phyloP scores from a whole-genome alignment of 2,329 filamentous ascomycete genomes.

The Cyanodermella asteris region DNA sequence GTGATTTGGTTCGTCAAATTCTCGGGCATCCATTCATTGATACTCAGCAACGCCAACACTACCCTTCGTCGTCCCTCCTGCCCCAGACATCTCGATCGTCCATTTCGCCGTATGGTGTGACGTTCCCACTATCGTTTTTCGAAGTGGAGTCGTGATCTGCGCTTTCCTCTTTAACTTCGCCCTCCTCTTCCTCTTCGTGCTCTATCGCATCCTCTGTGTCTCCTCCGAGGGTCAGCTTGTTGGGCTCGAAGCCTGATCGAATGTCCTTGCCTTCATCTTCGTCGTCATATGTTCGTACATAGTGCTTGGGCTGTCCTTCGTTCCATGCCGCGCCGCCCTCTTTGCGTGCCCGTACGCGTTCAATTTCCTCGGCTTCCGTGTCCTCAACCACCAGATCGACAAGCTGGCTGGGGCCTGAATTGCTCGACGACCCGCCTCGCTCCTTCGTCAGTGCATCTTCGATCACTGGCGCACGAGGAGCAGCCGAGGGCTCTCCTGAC shows the following conservation, averaged over 20 bases:
- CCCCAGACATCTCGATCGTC: constrained; percentile 5
- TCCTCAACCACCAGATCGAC: constrained; percentile 48
- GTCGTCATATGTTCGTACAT: constrained; percentile 27
- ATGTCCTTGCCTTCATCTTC: constrained; percentile 27
- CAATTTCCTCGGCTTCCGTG: constrained; percentile 35
- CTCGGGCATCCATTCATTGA: no score
- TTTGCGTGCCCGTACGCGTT: constrained; percentile 38
- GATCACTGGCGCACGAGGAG: no score
- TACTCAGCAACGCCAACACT: constrained; percentile 3
- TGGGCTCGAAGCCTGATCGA: constrained; percentile 30
- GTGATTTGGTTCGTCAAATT: no score
- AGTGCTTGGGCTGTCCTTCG: constrained; percentile 30
- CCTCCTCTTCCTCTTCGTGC: constrained; percentile 16
- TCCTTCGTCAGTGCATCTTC: no score
- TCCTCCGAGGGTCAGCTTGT: constrained; percentile 21
- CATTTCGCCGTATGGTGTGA: constrained; percentile 3
- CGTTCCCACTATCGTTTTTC: constrained; percentile 1
- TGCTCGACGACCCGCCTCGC: no score
- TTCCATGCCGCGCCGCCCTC: constrained; percentile 41
- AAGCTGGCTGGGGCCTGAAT: constrained; percentile 38
- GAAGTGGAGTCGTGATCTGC: background rate
- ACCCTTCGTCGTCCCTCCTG: constrained; percentile 1
- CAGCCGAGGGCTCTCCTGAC: no score
- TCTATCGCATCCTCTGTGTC: constrained; percentile 18
- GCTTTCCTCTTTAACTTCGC: constrained; percentile 10